These are phyloP conservation scores for Xylariaceae sp. DNA, from an alignment of 2,329 filamentous ascomycete genomes.

Conservation along the genomic window DNA sequence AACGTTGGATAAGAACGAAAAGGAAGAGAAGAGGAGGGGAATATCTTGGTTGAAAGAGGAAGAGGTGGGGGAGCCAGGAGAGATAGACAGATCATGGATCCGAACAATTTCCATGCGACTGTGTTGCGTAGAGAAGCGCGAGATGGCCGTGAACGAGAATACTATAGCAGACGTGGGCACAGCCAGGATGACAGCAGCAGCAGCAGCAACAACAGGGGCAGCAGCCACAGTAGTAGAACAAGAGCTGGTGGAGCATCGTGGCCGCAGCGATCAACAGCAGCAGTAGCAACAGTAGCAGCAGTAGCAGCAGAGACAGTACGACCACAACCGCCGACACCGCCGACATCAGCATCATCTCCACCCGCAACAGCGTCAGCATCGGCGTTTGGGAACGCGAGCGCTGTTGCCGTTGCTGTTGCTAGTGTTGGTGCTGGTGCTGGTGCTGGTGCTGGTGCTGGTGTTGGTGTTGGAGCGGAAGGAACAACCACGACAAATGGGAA, in stretches of 20 bases:
- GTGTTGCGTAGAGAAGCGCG: slow-evolving; percentile 32
- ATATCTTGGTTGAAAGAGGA: slow-evolving; percentile 1
- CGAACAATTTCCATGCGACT: slow-evolving; percentile 38
- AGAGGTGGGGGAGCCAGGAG: slow-evolving; percentile 14
- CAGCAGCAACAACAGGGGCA: slow-evolving; percentile 8
- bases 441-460: not conserved
- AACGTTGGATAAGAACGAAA: slow-evolving; percentile 4
- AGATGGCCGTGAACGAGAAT: slow-evolving; percentile 16
- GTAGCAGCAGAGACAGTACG: slow-evolving; percentile 12
- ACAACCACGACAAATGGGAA: slow-evolving; percentile 17
- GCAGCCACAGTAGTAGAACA: no score
- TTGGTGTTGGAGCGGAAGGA: not conserved
- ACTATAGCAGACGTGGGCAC: slow-evolving; percentile 3
- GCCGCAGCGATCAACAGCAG: not conserved
- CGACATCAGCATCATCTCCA: slow-evolving; percentile 15
- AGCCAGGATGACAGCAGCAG: slow-evolving; percentile 9
- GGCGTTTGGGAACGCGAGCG: not conserved
- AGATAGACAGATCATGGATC: slow-evolving; percentile 18
- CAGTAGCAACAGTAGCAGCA: not conserved
- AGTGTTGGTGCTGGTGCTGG: slow-evolving; percentile 1
- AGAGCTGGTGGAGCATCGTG: not conserved
- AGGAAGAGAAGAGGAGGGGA: slow-evolving; percentile 4
- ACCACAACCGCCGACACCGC: slow-evolving; percentile 11
- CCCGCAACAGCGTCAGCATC: slow-evolving; percentile 5
- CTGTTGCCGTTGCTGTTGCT: not conserved